phyloP scores from a whole-genome alignment of 495 filamentous ascomycete genomes.

The Penicillium herquei region DNA sequence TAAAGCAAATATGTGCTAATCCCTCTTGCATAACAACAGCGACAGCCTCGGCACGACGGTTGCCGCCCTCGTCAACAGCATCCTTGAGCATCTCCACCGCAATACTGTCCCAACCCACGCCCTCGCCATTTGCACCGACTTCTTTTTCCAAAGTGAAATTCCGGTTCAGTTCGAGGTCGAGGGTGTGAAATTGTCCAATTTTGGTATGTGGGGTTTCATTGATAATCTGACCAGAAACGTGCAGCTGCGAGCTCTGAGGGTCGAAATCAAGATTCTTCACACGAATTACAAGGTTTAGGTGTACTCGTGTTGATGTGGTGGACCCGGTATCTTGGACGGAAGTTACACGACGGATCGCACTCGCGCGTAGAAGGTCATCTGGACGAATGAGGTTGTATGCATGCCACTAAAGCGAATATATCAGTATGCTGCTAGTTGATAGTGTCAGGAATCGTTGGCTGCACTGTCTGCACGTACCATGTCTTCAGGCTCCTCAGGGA shows the following conservation, averaged over 20 bases:
- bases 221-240: conserved; percentile 78
- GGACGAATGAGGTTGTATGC: conserved; percentile 90
- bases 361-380: conserved; percentile 75
- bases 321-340: conserved; percentile 69
- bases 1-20: conserved; percentile 86
- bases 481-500: conserved; percentile 91
- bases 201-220: conserved; percentile 82
- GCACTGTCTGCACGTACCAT: conserved; percentile 66
- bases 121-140: conserved; percentile 38
- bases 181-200: conserved; percentile 83
- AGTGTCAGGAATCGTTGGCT: neutral
- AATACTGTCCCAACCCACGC: conserved; percentile 86
- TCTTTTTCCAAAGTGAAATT: conserved; percentile 82
- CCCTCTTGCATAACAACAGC: conserved; percentile 96
- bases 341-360: conserved; percentile 77
- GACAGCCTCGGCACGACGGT: conserved; percentile 68
- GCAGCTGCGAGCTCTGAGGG: conserved; percentile 74
- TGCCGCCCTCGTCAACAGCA: conserved; percentile 70
- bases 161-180: conserved; percentile 84
- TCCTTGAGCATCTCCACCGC: conserved; percentile 76
- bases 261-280: conserved; percentile 91
- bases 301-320: conserved; percentile 70
- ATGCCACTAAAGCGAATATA: conserved; percentile 70
- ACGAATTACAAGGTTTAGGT: conserved; percentile 73
- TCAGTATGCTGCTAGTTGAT: conserved; percentile 1